phyloP scores from a whole-genome alignment of 2,329 filamentous ascomycete species.

The Phoma sp. region DNA sequence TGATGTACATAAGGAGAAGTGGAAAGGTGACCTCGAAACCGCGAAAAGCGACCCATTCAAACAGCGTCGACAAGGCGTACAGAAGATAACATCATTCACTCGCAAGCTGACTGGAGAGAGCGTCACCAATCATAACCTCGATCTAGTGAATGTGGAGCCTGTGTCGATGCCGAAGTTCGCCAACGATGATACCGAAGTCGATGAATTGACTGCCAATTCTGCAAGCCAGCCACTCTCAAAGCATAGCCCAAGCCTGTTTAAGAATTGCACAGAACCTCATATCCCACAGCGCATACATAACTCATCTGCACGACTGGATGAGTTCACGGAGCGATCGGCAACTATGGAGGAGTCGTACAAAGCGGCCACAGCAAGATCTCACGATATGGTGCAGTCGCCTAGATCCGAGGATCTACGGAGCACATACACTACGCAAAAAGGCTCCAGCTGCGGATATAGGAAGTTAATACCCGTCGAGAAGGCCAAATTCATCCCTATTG shows the following conservation, averaged over 20 bases:
- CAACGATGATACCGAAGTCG: slow-evolving; percentile 1
- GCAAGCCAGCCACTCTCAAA: slow-evolving; percentile 4
- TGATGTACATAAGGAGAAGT: slow-evolving; percentile 40
- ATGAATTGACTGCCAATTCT: not conserved
- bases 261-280: not conserved
- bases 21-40: slow-evolving; percentile 34
- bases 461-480: not conserved
- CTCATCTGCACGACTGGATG: not conserved
- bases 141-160: not conserved
- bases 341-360: not conserved
- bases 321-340: not conserved
- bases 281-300: not conserved
- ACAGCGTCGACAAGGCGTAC: slow-evolving; percentile 2
- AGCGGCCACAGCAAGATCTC: not conserved
- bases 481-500: not conserved
- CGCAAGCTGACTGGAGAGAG: slow-evolving; percentile 37
- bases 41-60: slow-evolving; percentile 41
- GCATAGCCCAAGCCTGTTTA: slow-evolving; percentile 10
- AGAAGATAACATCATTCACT: slow-evolving; percentile 32
- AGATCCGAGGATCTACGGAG: not conserved
- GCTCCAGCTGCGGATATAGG: not conserved
- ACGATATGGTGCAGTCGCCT: not conserved
- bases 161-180: not conserved
- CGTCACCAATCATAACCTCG: not conserved
- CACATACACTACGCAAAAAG: not conserved